Conservation (phyloP, 2,329 filamentous ascomycete genomes). For the Epichloe scottii region DNA sequence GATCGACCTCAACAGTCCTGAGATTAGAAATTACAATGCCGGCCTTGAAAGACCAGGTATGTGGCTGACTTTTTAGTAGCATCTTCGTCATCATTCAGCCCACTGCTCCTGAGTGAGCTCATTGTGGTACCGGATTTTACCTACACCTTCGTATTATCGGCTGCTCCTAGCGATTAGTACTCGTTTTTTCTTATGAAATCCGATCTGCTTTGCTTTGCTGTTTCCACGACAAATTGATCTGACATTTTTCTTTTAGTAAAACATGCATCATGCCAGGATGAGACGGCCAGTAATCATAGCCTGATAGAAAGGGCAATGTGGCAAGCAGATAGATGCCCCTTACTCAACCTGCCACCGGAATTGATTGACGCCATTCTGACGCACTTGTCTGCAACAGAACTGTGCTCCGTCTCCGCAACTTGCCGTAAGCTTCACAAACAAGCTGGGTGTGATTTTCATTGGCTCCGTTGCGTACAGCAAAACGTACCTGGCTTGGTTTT, state of each 20-base stretch:
- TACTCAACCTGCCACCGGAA: slow-evolving; percentile 58
- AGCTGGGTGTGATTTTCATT: slow-evolving; percentile 54
- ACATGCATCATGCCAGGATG: background rate
- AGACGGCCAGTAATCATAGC: background rate
- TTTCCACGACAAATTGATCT: background rate
- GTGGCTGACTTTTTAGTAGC: background rate
- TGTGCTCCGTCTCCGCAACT: slow-evolving; percentile 46
- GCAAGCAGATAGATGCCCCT: slow-evolving; percentile 9
- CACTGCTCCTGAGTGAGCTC: no score
- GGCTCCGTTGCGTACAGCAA: slow-evolving; percentile 56
- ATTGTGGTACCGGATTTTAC: no score
- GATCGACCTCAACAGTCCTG: background rate
- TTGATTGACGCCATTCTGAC: slow-evolving; percentile 60
- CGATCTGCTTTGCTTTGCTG: background rate
- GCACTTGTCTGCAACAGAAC: slow-evolving; percentile 51
- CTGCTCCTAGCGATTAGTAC: no score
- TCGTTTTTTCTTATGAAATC: no score
- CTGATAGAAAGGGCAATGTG: background rate
- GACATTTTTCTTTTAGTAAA: background rate
- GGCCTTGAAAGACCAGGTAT: background rate
- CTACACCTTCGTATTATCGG: no score
- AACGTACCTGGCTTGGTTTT: slow-evolving; percentile 49
- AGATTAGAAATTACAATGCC: background rate
- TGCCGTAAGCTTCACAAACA: slow-evolving; percentile 49
- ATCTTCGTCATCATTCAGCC: no score